phyloP scores from a whole-genome alignment of 1,139 yeast genomes.

The Hyphopichia buzzinii region DNA sequence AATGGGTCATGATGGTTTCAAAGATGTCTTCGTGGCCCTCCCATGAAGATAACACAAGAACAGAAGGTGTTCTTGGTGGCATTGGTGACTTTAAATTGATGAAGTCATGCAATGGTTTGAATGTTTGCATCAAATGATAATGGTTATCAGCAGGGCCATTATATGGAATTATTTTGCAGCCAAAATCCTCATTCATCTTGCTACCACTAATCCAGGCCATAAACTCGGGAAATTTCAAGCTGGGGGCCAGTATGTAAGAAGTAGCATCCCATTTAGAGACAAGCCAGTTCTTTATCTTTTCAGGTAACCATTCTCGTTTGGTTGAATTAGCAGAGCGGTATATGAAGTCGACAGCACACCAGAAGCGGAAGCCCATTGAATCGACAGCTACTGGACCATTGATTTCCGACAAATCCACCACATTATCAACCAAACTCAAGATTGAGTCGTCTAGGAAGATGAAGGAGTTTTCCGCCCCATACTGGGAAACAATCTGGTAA shows the following conservation, averaged over 20 bases:
- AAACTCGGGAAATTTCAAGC: conserved; percentile 28
- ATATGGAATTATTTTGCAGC: neutral
- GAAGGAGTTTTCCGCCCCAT: conserved; percentile 11
- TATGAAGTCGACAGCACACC: conserved; percentile 46
- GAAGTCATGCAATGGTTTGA: conserved; percentile 1
- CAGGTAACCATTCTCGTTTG: conserved; percentile 14
- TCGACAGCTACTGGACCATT: conserved; percentile 55
- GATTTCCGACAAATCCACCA: conserved; percentile 53
- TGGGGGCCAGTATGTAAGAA: conserved; percentile 1
- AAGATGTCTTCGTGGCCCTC: neutral
- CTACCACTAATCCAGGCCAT: conserved; percentile 41
- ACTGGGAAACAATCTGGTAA: conserved; percentile 12
- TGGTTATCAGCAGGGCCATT: neutral
- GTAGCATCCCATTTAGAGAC: conserved; percentile 36
- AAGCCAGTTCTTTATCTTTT: conserved; percentile 47
- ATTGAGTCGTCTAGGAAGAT: conserved; percentile 34
- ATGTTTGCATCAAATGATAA: conserved; percentile 1
- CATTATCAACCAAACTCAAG: conserved; percentile 43
- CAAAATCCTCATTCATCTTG: neutral
- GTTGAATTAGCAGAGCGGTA: conserved; percentile 29
- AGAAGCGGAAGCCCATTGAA: conserved; percentile 49
- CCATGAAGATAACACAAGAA: neutral
- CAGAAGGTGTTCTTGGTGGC: neutral
- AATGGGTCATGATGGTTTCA: conserved; percentile 4
- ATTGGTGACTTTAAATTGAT: neutral